A percentile compares a stretch with the other conserved stretches of the same genome.
Evolutionary conservation across 441 rosid genomes (phyloP).

Genomic region (Codiaeum variegatum): DNA sequence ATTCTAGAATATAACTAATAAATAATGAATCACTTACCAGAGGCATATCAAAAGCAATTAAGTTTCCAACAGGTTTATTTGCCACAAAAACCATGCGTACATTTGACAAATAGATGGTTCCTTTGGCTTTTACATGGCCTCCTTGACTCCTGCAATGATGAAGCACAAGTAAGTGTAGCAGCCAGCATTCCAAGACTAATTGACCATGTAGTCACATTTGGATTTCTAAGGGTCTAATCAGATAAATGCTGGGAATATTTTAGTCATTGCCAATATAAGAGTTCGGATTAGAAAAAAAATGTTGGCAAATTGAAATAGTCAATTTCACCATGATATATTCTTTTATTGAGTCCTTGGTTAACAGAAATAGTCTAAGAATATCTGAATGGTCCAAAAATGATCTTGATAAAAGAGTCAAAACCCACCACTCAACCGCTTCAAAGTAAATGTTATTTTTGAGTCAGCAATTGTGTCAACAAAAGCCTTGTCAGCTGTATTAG

Average conservation of each 20-base stretch:
- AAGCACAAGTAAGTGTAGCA: conserved; percentile 11
- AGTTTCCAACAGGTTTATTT: conserved; percentile 63
- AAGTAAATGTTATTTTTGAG: background rate
- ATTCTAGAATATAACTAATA: background rate
- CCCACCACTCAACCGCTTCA: background rate
- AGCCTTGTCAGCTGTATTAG: background rate
- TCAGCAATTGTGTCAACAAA: background rate
- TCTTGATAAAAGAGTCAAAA: background rate
- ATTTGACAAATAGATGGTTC: conserved; percentile 73
- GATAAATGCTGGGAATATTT: background rate
- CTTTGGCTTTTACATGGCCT: conserved; percentile 67
- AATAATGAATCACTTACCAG: conserved; percentile 39
- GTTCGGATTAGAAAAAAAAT: background rate
- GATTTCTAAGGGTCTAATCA: background rate
- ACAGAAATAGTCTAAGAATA: background rate
- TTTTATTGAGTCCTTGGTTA: background rate
- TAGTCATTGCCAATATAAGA: background rate
- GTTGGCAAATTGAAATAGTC: too few species aligned
- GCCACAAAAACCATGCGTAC: conserved; percentile 79
- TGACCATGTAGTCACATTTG: background rate
- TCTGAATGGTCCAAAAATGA: background rate
- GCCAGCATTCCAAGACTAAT: background rate
- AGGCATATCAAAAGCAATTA: conserved; percentile 82
- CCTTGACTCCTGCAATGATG: conserved; percentile 60
- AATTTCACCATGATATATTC: background rate